Percentiles rank a stretch among this genome's conserved stretches.
Conservation (phyloP, 495 filamentous ascomycete genomes). For the Podospora fimiseda region DNA sequence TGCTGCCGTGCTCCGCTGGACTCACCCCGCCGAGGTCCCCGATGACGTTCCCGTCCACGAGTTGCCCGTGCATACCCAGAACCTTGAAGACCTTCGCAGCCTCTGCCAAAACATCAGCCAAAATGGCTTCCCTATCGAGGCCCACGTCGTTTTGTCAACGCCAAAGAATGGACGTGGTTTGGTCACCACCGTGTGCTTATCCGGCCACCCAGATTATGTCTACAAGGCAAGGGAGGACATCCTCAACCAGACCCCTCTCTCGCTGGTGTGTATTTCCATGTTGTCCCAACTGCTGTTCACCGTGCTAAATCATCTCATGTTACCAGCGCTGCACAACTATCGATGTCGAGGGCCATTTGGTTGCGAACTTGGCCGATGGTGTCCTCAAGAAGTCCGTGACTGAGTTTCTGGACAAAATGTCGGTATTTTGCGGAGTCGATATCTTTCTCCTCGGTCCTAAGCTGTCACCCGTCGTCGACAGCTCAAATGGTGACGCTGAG, state of each 20-base stretch:
- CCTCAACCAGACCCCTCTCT: constrained; percentile 78
- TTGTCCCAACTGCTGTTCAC: constrained; percentile 1
- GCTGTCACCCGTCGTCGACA: constrained; percentile 58
- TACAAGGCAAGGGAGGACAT: constrained; percentile 79
- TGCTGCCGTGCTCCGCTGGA: constrained; percentile 80
- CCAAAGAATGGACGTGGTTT: constrained; percentile 68
- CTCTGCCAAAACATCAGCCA: constrained; percentile 71
- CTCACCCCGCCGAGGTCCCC: constrained; percentile 76
- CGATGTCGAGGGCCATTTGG: constrained; percentile 82
- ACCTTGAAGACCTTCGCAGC: constrained; percentile 67
- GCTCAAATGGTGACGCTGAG: constrained; percentile 48
- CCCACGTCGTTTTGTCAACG: constrained; percentile 72
- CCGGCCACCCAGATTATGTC: constrained; percentile 74
- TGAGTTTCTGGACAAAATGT: constrained; percentile 77
- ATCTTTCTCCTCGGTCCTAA: constrained; percentile 90
- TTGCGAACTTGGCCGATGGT: constrained; percentile 70
- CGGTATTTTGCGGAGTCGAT: constrained; percentile 83
- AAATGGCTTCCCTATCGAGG: constrained; percentile 65
- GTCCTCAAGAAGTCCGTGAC: constrained; percentile 57
- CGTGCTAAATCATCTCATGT: constrained; percentile 11
- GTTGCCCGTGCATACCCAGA: constrained; percentile 79
- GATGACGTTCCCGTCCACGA: constrained; percentile 77
- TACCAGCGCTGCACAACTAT: constrained; percentile 80
- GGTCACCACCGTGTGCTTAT: constrained; percentile 85
- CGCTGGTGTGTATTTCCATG: constrained; percentile 58